phyloP scores from a whole-genome alignment of 768 basidiomycete species.

The Symmetrospora coprosmae region DNA sequence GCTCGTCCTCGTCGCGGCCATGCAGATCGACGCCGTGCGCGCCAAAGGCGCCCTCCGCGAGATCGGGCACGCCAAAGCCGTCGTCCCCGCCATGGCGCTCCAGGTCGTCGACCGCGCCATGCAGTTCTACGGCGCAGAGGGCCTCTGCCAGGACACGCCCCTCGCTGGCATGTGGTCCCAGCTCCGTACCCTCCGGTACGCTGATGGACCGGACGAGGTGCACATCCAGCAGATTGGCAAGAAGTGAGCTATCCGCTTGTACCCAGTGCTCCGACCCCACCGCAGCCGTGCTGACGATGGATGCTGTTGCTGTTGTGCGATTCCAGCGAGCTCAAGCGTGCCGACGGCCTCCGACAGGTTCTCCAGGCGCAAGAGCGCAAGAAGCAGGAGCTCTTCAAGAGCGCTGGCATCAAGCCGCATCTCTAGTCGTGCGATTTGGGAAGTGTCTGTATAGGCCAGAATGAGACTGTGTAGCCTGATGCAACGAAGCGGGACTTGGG shows the following conservation, averaged over 20 bases:
- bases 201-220: conserved; percentile 36
- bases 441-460: neutral
- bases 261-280: too few relatives aligned
- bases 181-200: conserved; percentile 63
- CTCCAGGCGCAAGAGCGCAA: conserved; percentile 5
- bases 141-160: conserved; percentile 61
- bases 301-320: neutral
- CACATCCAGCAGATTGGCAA: conserved; percentile 25
- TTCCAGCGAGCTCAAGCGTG: conserved; percentile 20
- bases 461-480: too few relatives aligned
- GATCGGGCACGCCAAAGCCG: conserved; percentile 94
- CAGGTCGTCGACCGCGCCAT: conserved; percentile 86
- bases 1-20: conserved; percentile 78
- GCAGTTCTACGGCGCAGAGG: conserved; percentile 92
- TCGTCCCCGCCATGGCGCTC: conserved; percentile 81
- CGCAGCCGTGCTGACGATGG: neutral
- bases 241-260: neutral
- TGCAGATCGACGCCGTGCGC: conserved; percentile 76
- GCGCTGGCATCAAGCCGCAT: conserved; percentile 7
- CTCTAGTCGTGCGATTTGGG: neutral
- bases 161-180: conserved; percentile 65
- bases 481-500: too few relatives aligned
- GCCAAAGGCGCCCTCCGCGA: conserved; percentile 94
- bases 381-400: conserved; percentile 18
- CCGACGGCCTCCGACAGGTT: neutral